Conservation (phyloP, 192 early-diverging fungal genomes). For the Umbelopsis ramanniana region DNA sequence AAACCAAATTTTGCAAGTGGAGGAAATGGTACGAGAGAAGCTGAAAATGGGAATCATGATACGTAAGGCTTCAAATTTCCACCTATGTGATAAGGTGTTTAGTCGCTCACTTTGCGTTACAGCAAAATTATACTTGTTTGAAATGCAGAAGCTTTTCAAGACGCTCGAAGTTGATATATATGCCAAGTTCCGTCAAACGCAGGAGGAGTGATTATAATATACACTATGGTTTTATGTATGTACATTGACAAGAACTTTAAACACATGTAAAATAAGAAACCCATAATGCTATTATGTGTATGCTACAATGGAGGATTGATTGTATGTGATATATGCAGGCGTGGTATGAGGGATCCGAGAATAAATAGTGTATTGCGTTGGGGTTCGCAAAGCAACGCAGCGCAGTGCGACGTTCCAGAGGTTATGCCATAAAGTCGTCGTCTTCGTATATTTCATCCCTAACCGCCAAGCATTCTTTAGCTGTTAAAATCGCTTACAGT, state of each 20-base stretch:
- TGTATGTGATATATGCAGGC: not conserved
- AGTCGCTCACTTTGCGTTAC: not conserved
- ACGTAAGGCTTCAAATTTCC: constrained; percentile 25
- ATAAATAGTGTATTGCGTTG: too few relatives aligned
- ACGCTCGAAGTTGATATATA: constrained; percentile 12
- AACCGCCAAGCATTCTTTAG: not conserved
- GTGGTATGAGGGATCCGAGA: not conserved
- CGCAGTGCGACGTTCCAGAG: not conserved
- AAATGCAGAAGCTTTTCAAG: constrained; percentile 39
- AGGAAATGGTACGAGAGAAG: constrained; percentile 29
- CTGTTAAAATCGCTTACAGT: too few relatives aligned
- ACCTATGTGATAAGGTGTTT: not conserved
- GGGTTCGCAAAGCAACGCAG: not conserved
- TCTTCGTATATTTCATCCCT: not conserved
- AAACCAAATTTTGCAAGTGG: constrained; percentile 34
- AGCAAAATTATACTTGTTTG: constrained; percentile 42
- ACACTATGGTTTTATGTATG: not conserved
- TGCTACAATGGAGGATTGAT: constrained; percentile 1
- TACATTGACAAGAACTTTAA: constrained; percentile 8
- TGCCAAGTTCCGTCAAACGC: not conserved
- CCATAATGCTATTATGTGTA: not conserved
- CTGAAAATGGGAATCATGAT: constrained; percentile 37
- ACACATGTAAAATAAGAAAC: constrained; percentile 5
- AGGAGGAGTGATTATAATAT: not conserved
- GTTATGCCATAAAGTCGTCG: not conserved